A percentile compares a stretch with the other conserved stretches of the same genome.
Evolutionary conservation across 2,329 filamentous ascomycete genomes (phyloP).

Genomic region (Aspergillus nomiae): DNA sequence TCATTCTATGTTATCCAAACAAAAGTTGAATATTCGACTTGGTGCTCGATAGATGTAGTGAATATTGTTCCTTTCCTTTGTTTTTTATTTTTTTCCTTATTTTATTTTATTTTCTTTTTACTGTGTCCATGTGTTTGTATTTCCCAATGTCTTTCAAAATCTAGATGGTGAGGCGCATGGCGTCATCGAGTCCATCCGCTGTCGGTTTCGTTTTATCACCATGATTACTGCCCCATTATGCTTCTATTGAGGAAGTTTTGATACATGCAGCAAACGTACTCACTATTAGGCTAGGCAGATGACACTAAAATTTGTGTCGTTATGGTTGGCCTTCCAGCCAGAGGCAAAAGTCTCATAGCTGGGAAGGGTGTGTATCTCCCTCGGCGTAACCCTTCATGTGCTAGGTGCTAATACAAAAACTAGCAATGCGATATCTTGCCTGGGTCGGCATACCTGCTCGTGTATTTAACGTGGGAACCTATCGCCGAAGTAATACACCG

Average conservation of each 20-base stretch:
- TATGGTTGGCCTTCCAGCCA: conserved; percentile 94
- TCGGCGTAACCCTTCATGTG: background rate
- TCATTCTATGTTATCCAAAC: background rate
- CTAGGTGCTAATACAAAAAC: conserved; percentile 3
- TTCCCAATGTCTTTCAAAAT: background rate
- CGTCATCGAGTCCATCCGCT: conserved; percentile 2
- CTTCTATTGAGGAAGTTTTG: background rate
- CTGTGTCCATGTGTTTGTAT: background rate
- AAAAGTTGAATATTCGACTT: background rate
- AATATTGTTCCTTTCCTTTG: background rate
- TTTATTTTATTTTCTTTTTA: background rate
- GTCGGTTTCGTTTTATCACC: background rate
- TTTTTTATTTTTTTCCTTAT: background rate
- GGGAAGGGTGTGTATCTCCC: conserved; percentile 74
- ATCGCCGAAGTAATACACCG: conserved; percentile 85
- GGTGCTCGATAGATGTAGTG: background rate
- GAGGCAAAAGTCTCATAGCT: conserved; percentile 96
- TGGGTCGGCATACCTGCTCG: conserved; percentile 94
- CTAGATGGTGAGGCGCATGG: background rate
- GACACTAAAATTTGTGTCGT: conserved; percentile 97
- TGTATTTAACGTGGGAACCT: conserved; percentile 97
- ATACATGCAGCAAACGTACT: conserved; percentile 6
- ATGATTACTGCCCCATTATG: conserved; percentile 2
- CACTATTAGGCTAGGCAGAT: conserved; percentile 73
- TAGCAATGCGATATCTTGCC: conserved; percentile 88